These are phyloP conservation scores for Eucalyptus decipiens DNA, from an alignment of 345 rosid species.

Conservation along the genomic window DNA sequence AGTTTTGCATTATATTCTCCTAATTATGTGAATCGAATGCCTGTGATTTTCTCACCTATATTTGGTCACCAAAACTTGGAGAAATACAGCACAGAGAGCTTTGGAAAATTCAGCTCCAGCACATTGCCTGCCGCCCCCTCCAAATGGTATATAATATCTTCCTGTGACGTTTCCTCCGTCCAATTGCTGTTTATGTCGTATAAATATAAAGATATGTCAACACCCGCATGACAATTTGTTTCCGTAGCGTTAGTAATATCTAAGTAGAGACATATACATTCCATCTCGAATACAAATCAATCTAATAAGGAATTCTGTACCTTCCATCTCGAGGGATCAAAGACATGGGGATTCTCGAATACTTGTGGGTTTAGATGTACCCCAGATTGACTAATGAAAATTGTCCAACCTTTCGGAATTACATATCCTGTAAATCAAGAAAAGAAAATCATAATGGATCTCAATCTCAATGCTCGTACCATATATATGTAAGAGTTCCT, in stretches of 20 bases:
- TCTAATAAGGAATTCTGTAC: background rate
- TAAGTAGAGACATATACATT: too few relatives aligned
- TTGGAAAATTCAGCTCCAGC: slow-evolving; percentile 29
- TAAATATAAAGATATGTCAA: background rate
- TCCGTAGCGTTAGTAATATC: too few relatives aligned
- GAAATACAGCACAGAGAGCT: slow-evolving; percentile 12
- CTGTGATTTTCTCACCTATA: background rate
- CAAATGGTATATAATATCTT: slow-evolving; percentile 34
- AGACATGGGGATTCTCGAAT: slow-evolving; percentile 19
- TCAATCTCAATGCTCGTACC: too few relatives aligned
- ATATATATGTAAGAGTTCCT: too few relatives aligned
- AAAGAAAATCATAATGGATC: too few relatives aligned
- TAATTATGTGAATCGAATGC: background rate
- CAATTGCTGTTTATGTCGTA: background rate
- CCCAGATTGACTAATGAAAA: slow-evolving; percentile 6
- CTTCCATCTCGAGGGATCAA: slow-evolving; percentile 49
- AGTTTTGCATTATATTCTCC: background rate
- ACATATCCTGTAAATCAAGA: slow-evolving; percentile 9
- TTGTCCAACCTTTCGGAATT: slow-evolving; percentile 34
- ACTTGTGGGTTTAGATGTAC: slow-evolving; percentile 8
- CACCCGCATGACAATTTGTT: background rate
- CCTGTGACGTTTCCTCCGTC: slow-evolving; percentile 9
- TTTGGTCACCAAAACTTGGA: slow-evolving; percentile 10
- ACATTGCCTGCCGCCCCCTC: slow-evolving; percentile 32
- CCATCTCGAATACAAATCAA: too few relatives aligned